These are phyloP conservation scores for Cladosporium sp. DNA, from an alignment of 2,329 filamentous ascomycete species.

Conservation along the genomic window DNA sequence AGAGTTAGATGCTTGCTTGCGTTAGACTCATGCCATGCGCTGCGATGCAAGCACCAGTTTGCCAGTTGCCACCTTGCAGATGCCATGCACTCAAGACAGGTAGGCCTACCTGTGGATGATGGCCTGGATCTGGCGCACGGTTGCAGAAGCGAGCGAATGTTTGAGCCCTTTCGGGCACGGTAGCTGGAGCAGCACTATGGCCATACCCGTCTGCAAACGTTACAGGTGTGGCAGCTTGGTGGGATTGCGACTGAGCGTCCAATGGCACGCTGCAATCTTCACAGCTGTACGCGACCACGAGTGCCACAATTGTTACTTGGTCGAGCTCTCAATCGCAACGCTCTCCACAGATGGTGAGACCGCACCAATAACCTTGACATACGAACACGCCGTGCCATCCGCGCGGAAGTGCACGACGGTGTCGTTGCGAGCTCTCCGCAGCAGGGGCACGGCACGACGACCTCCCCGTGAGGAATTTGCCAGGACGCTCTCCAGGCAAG, in stretches of 20 bases:
- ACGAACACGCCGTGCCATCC: slow-evolving; percentile 8
- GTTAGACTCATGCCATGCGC: slow-evolving; percentile 19
- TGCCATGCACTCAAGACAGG: not conserved
- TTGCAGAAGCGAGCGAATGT: slow-evolving; percentile 1
- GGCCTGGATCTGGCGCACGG: not conserved
- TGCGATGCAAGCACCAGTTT: slow-evolving; percentile 17
- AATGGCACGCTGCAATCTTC: slow-evolving; percentile 4
- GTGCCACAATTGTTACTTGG: slow-evolving; percentile 14
- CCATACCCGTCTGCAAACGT: slow-evolving; percentile 8
- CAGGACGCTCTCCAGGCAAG: not conserved
- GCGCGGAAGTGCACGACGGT: not conserved
- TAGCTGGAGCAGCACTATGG: not conserved
- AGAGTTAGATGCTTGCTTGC: slow-evolving; percentile 23
- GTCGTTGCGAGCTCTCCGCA: not conserved
- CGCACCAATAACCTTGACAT: slow-evolving; percentile 3
- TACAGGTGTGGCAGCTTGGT: not conserved
- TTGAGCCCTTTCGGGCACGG: not conserved
- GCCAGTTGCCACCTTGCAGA: not conserved
- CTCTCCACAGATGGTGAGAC: slow-evolving; percentile 15
- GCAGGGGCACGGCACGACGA: not conserved
- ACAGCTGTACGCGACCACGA: not conserved
- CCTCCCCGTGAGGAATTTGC: not conserved
- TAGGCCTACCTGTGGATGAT: not conserved
- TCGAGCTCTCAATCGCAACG: not conserved
- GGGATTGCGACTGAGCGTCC: not conserved